A percentile compares a stretch with the other conserved stretches of the same genome.
Evolutionary conservation across 352 stramenopile species (phyloP).

Genomic region (Phytophthora colocasiae): DNA sequence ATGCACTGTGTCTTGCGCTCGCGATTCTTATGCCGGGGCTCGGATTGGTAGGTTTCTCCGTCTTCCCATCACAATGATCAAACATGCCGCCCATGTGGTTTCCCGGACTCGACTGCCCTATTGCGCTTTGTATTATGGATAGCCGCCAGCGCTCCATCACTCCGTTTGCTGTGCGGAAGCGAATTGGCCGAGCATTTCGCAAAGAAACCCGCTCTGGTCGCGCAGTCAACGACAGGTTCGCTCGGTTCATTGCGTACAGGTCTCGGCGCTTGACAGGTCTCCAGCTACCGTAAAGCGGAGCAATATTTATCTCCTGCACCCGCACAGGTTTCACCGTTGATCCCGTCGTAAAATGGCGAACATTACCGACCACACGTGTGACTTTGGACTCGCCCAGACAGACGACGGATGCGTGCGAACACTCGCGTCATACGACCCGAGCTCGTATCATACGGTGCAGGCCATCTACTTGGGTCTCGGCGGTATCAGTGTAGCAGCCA

Average conservation of each 20-base stretch:
- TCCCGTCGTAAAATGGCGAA: slow-evolving; percentile 32
- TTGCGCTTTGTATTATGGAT: slow-evolving; percentile 24
- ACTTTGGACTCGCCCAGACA: slow-evolving; percentile 41
- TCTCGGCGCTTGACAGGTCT: slow-evolving; percentile 10
- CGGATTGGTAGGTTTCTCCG: slow-evolving; percentile 24
- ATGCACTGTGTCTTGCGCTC: slow-evolving; percentile 32
- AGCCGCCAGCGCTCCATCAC: slow-evolving; percentile 22
- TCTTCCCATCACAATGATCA: slow-evolving; percentile 40
- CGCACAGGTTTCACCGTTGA: slow-evolving; percentile 14
- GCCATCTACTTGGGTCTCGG: slow-evolving; percentile 42
- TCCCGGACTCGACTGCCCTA: slow-evolving; percentile 27
- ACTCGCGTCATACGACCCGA: slow-evolving; percentile 37
- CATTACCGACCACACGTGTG: slow-evolving; percentile 46
- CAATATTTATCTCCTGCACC: slow-evolving; percentile 30
- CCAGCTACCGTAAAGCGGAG: slow-evolving; percentile 4
- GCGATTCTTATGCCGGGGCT: slow-evolving; percentile 15
- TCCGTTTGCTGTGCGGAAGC: slow-evolving; percentile 19
- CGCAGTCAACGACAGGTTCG: slow-evolving; percentile 9
- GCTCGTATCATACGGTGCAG: slow-evolving; percentile 41
- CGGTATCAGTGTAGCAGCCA: slow-evolving; percentile 33
- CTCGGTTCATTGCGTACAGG: slow-evolving; percentile 14
- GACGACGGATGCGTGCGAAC: slow-evolving; percentile 41
- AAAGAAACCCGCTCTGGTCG: slow-evolving; percentile 25
- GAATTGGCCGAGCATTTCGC: slow-evolving; percentile 27
- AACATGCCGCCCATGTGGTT: slow-evolving; percentile 35